phyloP scores from a whole-genome alignment of 805 yeast species.

The Grigorovia transvaalensis region DNA sequence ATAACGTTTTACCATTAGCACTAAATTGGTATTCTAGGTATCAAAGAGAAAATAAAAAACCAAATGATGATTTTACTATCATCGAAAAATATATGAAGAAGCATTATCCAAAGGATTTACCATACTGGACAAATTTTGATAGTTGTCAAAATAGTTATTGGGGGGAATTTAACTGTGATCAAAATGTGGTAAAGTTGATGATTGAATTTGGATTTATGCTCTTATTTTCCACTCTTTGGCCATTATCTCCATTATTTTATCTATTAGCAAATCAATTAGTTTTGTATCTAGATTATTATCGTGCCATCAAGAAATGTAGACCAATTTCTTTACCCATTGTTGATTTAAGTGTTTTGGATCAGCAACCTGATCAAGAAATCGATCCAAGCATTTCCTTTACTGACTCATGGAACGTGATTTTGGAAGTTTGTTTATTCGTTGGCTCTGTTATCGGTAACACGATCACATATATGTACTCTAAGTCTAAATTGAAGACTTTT shows the following conservation, averaged over 20 bases:
- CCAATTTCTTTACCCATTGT: slow-evolving; percentile 8
- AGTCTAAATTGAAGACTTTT: slow-evolving; percentile 32
- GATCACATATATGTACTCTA: slow-evolving; percentile 61
- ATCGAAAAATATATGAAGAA: slow-evolving; percentile 15
- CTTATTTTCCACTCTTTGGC: slow-evolving; percentile 71
- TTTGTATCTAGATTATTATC: slow-evolving; percentile 23
- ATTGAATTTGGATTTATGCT: slow-evolving; percentile 74
- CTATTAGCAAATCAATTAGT: slow-evolving; percentile 46
- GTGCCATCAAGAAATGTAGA: slow-evolving; percentile 22
- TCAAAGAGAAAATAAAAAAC: background rate
- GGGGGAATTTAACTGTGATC: slow-evolving; percentile 36
- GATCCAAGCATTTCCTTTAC: background rate
- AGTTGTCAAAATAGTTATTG: slow-evolving; percentile 19
- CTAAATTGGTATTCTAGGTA: slow-evolving; percentile 1
- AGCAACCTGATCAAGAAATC: background rate
- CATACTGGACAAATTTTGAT: slow-evolving; percentile 47
- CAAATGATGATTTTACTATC: slow-evolving; percentile 5
- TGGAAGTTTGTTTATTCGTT: slow-evolving; percentile 55
- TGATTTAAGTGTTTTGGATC: background rate
- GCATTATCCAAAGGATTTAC: slow-evolving; percentile 37
- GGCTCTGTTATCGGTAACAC: slow-evolving; percentile 65
- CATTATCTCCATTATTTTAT: slow-evolving; percentile 66
- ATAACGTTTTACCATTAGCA: slow-evolving; percentile 53
- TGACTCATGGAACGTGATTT: slow-evolving; percentile 66
- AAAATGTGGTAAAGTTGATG: slow-evolving; percentile 58